Conservation (phyloP, 2,329 filamentous ascomycete species). For the Ophiocordyceps camponoti-rufipedis region DNA sequence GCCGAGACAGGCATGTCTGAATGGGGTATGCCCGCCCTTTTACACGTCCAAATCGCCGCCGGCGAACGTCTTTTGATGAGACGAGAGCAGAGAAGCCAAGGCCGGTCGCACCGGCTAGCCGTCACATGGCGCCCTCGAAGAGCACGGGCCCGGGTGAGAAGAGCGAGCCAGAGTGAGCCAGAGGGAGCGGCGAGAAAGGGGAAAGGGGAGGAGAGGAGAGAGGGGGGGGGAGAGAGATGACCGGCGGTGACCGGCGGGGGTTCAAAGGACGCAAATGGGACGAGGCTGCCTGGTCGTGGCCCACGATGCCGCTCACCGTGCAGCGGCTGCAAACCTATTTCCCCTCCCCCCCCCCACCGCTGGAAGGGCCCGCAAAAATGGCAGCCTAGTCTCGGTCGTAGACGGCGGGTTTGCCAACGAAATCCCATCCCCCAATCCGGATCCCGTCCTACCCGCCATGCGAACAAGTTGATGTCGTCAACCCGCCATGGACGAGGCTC, state of each 20-base stretch:
- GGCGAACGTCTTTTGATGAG: neutral
- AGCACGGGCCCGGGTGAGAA: too few relatives aligned
- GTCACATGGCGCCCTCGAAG: too few relatives aligned
- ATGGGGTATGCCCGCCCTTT: neutral
- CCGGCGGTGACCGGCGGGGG: neutral
- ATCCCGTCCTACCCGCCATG: conserved; percentile 17
- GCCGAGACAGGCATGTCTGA: conserved; percentile 1
- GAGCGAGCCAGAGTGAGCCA: too few relatives aligned
- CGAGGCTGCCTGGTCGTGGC: neutral
- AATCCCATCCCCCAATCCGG: neutral
- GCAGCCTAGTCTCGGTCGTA: neutral
- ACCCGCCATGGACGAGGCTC: conserved; percentile 18
- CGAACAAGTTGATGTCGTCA: conserved; percentile 12
- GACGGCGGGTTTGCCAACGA: neutral
- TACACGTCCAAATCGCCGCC: neutral
- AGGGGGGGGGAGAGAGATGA: neutral
- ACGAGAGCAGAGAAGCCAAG: too few relatives aligned
- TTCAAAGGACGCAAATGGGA: neutral
- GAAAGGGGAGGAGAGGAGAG: neutral
- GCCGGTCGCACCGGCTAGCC: too few relatives aligned
- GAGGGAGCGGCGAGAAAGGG: too few relatives aligned
- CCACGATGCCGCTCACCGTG: neutral
- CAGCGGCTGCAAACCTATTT: neutral
- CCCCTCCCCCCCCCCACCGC: neutral
- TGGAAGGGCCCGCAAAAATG: neutral